Evolutionary conservation across 169 alveolate genomes (phyloP), one percentile per base, ranked within the genome.

Genomic region (Cryptosporidium andersoni): DNA sequence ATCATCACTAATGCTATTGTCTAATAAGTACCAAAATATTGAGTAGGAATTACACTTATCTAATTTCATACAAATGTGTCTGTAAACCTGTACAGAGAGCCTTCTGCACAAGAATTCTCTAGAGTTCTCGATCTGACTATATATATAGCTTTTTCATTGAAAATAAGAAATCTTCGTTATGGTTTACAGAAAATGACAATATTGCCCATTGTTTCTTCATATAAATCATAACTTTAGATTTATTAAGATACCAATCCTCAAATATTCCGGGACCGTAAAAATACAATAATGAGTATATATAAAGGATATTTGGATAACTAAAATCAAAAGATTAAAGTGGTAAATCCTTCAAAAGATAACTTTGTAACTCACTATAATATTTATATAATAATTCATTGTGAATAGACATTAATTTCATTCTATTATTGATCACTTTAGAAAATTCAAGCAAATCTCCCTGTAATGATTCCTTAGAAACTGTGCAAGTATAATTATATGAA

Each of bases 171-270:
- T 47, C 45, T 64, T 58, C 74, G 12, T 56, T 43, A 56, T 1
- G 2, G 37, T 74, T 74, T 37, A 74, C 55, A 14, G 45, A 48
- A 16, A 74, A 74, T 2, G 85, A 68, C 55, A 74, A 60, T 58
- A 74, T 56, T 25, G 45, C 43, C 85, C 85, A 74, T n/a, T 66
- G 85, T n/a, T 74, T 74, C 11, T 36, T 58, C 85, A 74, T 74
- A 37, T 58, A 74, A 11, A 16, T 14, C 8, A 74, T 12, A 48
- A 8, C 36, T 53, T 74, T 74, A 39, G 85, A 56, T 47, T 74
- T 74, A 25, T 25, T 74, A n/a, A 48, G 14, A 37, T 74, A 74
- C 85, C 85, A 74, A 74, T 74, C 49, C 39, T 48, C 40, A 45
- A 74, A 45, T n/a, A 74, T 39, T 14, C 45, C 43, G 9, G 67